Conservation (phyloP, 2,329 filamentous ascomycete genomes). For the Cladophialophora yegresii region DNA sequence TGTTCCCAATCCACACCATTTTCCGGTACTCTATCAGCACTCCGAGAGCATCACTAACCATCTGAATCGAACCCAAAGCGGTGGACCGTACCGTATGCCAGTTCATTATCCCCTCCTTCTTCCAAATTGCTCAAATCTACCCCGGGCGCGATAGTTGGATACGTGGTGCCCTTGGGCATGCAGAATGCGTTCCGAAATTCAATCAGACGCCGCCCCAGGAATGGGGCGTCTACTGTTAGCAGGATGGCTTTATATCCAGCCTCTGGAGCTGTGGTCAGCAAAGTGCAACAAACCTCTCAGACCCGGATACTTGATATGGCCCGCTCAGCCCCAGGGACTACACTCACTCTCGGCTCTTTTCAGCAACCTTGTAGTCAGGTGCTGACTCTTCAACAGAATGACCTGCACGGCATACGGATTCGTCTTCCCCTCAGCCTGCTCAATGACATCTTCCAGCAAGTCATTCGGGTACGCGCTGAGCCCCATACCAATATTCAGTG, state of each 20-base stretch:
- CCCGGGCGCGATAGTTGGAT: slow-evolving; percentile 32
- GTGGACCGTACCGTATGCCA: slow-evolving; percentile 15
- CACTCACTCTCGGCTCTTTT: slow-evolving; percentile 48
- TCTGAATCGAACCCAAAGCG: neutral
- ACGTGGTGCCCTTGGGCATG: slow-evolving; percentile 31
- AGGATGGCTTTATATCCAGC: slow-evolving; percentile 58
- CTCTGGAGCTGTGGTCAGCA: slow-evolving; percentile 25
- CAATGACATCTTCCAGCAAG: slow-evolving; percentile 50
- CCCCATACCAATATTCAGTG: slow-evolving; percentile 50
- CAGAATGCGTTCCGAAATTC: slow-evolving; percentile 57
- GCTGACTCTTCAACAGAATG: slow-evolving; percentile 36
- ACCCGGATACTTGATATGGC: neutral
- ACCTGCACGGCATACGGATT: slow-evolving; percentile 38
- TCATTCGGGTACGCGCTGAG: slow-evolving; percentile 53
- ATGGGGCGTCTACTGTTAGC: slow-evolving; percentile 57
- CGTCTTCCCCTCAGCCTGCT: slow-evolving; percentile 37
- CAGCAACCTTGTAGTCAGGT: slow-evolving; percentile 47
- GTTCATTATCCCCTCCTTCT: slow-evolving; percentile 18
- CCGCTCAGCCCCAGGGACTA: neutral
- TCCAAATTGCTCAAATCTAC: slow-evolving; percentile 21
- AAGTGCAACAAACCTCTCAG: neutral
- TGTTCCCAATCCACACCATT: slow-evolving; percentile 52
- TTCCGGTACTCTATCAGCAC: slow-evolving; percentile 37
- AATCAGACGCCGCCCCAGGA: slow-evolving; percentile 56
- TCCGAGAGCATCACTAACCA: neutral